Evolutionary conservation across 352 stramenopile species (phyloP).

Genomic region (Hyaloperonospora brassicae): DNA sequence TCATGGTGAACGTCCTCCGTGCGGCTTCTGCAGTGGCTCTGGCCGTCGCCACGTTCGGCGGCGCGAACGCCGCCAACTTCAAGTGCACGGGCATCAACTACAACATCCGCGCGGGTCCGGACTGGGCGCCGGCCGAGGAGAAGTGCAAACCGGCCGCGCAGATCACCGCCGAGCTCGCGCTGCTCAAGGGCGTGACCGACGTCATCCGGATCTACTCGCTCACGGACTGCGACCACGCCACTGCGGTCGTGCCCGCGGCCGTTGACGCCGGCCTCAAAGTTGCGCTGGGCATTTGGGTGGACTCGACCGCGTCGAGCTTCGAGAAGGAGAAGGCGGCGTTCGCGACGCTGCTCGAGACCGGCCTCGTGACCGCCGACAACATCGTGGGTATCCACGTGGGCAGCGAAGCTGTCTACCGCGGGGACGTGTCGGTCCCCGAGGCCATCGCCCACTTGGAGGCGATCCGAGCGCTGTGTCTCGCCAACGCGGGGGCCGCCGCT

Average conservation of each 20-base stretch:
- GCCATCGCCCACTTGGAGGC: constrained; percentile 48
- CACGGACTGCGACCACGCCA: constrained; percentile 43
- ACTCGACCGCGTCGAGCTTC: constrained; percentile 30
- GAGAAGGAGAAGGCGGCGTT: constrained; percentile 37
- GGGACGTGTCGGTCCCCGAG: constrained; percentile 32
- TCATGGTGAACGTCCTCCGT: constrained; percentile 31
- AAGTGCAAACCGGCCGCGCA: constrained; percentile 51
- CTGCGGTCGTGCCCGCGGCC: constrained; percentile 30
- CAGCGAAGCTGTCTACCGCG: constrained; percentile 58
- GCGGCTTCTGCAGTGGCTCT: constrained; percentile 25
- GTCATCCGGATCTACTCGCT: constrained; percentile 47
- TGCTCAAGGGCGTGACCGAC: constrained; percentile 40
- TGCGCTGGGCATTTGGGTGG: constrained; percentile 50
- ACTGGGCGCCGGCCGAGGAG: constrained; percentile 35
- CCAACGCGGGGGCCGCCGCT: constrained; percentile 18
- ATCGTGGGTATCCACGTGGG: constrained; percentile 59
- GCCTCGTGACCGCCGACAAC: constrained; percentile 30
- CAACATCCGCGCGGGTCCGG: constrained; percentile 51
- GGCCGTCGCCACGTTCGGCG: constrained; percentile 15
- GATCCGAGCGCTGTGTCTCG: constrained; percentile 39
- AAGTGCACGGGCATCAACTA: constrained; percentile 65
- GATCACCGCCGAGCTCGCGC: constrained; percentile 40
- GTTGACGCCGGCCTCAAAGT: constrained; percentile 39
- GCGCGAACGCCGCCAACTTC: constrained; percentile 26
- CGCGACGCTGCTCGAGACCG: constrained; percentile 34